Conservation (phyloP, 2,329 filamentous ascomycete genomes). For the Clarireedia homoeocarpa region DNA sequence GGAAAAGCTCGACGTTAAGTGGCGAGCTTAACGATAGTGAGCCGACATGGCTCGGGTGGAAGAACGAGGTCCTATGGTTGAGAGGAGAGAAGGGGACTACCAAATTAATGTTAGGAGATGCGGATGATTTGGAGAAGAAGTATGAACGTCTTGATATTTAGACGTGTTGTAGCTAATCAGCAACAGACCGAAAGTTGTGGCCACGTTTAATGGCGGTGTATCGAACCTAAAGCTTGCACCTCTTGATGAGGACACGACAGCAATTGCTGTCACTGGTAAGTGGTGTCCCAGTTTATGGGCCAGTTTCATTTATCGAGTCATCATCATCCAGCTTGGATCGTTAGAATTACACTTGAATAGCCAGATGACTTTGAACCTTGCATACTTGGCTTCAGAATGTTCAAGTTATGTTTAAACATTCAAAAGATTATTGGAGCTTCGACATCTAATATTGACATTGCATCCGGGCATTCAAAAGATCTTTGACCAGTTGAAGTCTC, state of each 20-base stretch:
- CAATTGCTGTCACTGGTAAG: slow-evolving; percentile 43
- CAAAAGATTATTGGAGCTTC: too few relatives aligned
- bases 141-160: slow-evolving; percentile 12
- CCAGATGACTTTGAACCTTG: too few relatives aligned
- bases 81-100: slow-evolving; percentile 44
- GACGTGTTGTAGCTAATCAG: slow-evolving; percentile 4
- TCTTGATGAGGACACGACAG: slow-evolving; percentile 42
- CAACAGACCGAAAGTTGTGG: slow-evolving; percentile 38
- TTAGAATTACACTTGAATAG: not conserved
- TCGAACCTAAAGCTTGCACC: slow-evolving; percentile 51
- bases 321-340: not conserved
- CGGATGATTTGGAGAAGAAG: slow-evolving; percentile 19
- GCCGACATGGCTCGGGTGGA: slow-evolving; percentile 58
- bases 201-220: slow-evolving; percentile 42
- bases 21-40: slow-evolving; percentile 59
- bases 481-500: too few relatives aligned
- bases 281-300: not conserved
- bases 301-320: not conserved
- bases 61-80: slow-evolving; percentile 25
- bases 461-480: too few relatives aligned
- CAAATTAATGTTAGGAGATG: slow-evolving; percentile 23
- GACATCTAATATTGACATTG: too few relatives aligned
- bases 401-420: too few relatives aligned
- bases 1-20: slow-evolving; percentile 57
- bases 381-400: too few relatives aligned